These are phyloP conservation scores for Lichina pygmaea DNA, from an alignment of 495 filamentous ascomycete genomes.

Conservation along the genomic window DNA sequence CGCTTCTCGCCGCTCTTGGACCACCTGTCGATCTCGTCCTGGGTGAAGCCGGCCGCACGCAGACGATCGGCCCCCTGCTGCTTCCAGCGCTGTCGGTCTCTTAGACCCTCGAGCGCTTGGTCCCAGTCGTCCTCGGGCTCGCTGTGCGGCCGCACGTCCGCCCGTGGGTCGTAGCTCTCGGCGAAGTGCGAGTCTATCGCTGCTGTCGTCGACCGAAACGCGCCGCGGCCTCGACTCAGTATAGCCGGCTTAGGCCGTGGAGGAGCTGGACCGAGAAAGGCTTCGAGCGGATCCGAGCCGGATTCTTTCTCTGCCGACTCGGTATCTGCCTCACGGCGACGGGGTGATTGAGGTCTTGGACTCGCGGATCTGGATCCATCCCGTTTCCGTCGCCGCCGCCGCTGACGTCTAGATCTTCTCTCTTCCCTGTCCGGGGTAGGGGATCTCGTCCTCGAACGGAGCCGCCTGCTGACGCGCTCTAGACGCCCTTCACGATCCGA, in stretches of 20 bases:
- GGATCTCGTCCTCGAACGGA: too few species aligned
- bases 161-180: constrained; percentile 44
- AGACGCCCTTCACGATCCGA: not conserved
- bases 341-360: not conserved
- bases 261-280: constrained; percentile 58
- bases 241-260: constrained; percentile 21
- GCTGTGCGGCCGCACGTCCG: constrained; percentile 34
- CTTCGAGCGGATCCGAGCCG: constrained; percentile 55
- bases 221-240: constrained; percentile 52
- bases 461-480: not conserved
- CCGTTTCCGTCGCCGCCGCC: constrained; percentile 6
- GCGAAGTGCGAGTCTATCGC: constrained; percentile 64
- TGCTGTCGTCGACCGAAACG: constrained; percentile 21
- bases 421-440: not conserved
- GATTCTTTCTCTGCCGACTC: not conserved
- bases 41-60: constrained; percentile 51
- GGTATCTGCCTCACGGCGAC: not conserved
- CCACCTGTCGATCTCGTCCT: constrained; percentile 52
- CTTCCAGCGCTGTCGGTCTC: constrained; percentile 66
- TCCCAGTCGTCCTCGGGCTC: constrained; percentile 48
- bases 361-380: not conserved
- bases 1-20: constrained; percentile 34
- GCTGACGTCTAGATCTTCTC: not conserved
- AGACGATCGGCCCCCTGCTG: constrained; percentile 51
- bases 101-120: constrained; percentile 47